Conservation (phyloP, 805 yeast species). For the Ogataea neopini region DNA sequence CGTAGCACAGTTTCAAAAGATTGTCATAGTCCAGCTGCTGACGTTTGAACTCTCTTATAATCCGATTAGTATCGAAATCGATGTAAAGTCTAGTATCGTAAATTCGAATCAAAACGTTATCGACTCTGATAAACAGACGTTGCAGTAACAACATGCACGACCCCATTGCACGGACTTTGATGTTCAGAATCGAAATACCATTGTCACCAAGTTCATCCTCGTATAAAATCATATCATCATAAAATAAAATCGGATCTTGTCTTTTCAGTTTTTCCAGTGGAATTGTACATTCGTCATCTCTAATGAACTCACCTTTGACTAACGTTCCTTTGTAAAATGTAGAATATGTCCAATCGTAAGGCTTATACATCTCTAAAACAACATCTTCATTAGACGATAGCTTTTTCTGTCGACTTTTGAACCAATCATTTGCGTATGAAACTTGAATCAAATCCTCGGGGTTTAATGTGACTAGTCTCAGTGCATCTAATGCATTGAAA, state of each 20-base stretch:
- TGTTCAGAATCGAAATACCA: constrained; percentile 77
- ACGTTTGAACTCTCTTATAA: constrained; percentile 76
- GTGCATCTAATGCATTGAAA: constrained; percentile 79
- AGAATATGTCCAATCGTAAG: constrained; percentile 97
- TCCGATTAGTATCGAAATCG: constrained; percentile 63
- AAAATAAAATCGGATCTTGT: constrained; percentile 80
- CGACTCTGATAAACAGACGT: constrained; percentile 84
- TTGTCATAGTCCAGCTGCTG: constrained; percentile 58
- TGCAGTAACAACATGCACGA: constrained; percentile 70
- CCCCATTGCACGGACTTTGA: constrained; percentile 88
- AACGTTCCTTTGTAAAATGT: constrained; percentile 71
- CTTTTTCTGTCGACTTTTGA: constrained; percentile 40
- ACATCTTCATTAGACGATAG: constrained; percentile 34
- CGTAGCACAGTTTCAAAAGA: constrained; percentile 43
- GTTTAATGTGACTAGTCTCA: constrained; percentile 54
- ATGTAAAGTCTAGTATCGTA: constrained; percentile 83
- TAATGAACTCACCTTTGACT: constrained; percentile 19
- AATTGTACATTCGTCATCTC: constrained; percentile 40
- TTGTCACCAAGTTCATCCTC: constrained; percentile 98
- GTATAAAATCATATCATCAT: constrained; percentile 82
- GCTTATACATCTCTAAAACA: constrained; percentile 65
- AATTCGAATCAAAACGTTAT: constrained; percentile 80
- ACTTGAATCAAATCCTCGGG: constrained; percentile 56
- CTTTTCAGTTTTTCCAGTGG: constrained; percentile 74
- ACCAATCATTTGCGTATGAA: constrained; percentile 87